Base-by-base conservation (phyloP, 1,139 yeast species). In the Lodderomyces margitis region DNA sequence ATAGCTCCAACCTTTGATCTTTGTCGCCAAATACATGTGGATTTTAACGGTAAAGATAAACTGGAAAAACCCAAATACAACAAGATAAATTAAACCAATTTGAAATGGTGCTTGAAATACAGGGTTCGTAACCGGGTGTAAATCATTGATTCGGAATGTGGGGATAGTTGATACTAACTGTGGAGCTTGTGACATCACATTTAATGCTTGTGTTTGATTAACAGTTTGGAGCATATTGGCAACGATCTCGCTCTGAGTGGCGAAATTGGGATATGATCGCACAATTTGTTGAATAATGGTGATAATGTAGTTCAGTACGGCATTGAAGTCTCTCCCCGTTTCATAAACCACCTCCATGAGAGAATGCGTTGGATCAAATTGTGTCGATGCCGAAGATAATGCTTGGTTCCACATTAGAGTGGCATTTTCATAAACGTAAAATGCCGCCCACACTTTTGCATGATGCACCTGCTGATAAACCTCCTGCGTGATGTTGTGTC, bases 1-100 rank as follows among this genome's bases (percentile, higher is more conserved):
- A 46, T 71, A 78, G 48, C 61, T 61, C 21, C 47, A 44, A 3
- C 78, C 66, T n/a, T 57, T 54, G 19, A 74, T 46, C 38, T 63
- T 62, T 30, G 57, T 25, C 9, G 66, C 64, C 34, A 64, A 57
- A 37, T 51, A 58, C 47, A 51, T 48, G 34, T 64, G 67, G 40
- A 64, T 54, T 21, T 57, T 55, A 25, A 55, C 43, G 34, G 61
- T 51, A 46, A 64, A 59, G 19, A 64, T 41, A 34, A 63, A 64
- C 46, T 58, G 64, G 55, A 64, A 64, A 41, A 65, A 65, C 12
- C 41, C 25, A 28, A 43, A 37, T 9, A 63, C 49, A 31, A 62
- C 60, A 47, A 62, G 51, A 47, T 65, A 64, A 28, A 65, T 58
- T 12, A 62, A 47, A 0, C 68, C 70, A n/a, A 64, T 48, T 41